Conservation (phyloP, 2,329 filamentous ascomycete species). For the Penicillium sp. region DNA sequence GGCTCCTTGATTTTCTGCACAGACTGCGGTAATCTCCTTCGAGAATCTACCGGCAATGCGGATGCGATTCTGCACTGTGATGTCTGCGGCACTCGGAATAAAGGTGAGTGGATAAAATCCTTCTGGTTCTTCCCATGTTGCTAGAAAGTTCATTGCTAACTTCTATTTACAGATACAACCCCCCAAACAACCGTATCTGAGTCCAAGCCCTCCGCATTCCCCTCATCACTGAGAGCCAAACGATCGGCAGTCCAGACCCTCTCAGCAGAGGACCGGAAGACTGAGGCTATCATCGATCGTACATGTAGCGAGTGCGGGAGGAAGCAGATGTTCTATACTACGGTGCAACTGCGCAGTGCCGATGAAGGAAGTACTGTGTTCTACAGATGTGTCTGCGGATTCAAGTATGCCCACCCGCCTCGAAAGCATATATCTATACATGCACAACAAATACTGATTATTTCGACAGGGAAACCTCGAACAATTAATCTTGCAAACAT, state of each 20-base stretch:
- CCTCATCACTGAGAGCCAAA: conserved; percentile 82
- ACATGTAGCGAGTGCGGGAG: conserved; percentile 78
- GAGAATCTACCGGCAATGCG: conserved; percentile 71
- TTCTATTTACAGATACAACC: conserved; percentile 58
- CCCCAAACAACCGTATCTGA: conserved; percentile 73
- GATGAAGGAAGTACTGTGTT: conserved; percentile 95
- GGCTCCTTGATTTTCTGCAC: conserved; percentile 90
- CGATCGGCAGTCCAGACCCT: conserved; percentile 81
- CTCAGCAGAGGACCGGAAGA: conserved; percentile 72
- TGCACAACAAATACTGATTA: conserved; percentile 18
- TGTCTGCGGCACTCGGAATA: conserved; percentile 80
- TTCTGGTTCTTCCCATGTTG: background rate
- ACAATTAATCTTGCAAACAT: conserved; percentile 30
- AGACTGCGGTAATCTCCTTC: conserved; percentile 86
- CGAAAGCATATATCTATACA: background rate
- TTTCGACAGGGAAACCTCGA: conserved; percentile 32
- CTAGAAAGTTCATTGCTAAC: conserved; percentile 9
- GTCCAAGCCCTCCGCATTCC: conserved; percentile 88
- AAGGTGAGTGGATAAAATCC: conserved; percentile 55
- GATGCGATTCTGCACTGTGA: conserved; percentile 78
- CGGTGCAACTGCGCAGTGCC: conserved; percentile 81
- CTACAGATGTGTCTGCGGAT: conserved; percentile 81
- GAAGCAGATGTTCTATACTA: conserved; percentile 79
- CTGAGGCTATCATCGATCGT: conserved; percentile 65
- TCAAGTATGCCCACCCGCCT: conserved; percentile 62